Conservation (phyloP, 2,329 filamentous ascomycete genomes). For the Shiraia bambusicola region DNA sequence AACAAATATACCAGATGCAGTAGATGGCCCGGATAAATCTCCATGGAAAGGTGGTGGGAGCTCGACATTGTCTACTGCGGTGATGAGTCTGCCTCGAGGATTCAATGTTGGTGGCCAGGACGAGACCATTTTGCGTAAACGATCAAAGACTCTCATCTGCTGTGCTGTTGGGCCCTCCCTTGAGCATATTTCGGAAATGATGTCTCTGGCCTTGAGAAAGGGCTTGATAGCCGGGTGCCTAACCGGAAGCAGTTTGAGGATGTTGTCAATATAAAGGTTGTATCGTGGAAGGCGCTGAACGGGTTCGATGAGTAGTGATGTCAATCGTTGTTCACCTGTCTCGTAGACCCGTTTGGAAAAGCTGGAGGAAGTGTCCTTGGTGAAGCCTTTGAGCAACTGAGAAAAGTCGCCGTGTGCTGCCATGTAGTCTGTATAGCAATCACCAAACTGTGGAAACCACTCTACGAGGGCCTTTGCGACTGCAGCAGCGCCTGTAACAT, state of each 20-base stretch:
- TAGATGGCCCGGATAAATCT: conserved; percentile 50
- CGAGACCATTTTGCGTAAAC: conserved; percentile 74
- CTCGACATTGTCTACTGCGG: conserved; percentile 78
- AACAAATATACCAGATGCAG: conserved; percentile 67
- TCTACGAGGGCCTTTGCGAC: conserved; percentile 81
- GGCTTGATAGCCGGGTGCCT: conserved; percentile 80
- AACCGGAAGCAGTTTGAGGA: conserved; percentile 80
- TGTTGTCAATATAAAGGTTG: conserved; percentile 94
- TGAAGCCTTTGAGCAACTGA: conserved; percentile 73
- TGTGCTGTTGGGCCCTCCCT: conserved; percentile 73
- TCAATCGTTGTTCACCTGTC: conserved; percentile 85
- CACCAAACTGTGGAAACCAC: conserved; percentile 90
- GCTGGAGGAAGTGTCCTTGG: conserved; percentile 75
- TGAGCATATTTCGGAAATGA: conserved; percentile 94
- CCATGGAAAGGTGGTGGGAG: conserved; percentile 69
- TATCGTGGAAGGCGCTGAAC: conserved; percentile 93
- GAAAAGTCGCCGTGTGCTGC: conserved; percentile 85
- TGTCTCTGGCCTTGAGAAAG: conserved; percentile 85
- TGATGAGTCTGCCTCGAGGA: conserved; percentile 75
- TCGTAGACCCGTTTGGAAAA: conserved; percentile 79
- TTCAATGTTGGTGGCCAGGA: conserved; percentile 73
- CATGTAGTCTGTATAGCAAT: conserved; percentile 92
- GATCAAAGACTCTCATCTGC: conserved; percentile 71
- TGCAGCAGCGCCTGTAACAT: conserved; percentile 74
- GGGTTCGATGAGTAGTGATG: conserved; percentile 91